Conservation (phyloP, 441 rosid species). For the Euphorbia celastroides region DNA sequence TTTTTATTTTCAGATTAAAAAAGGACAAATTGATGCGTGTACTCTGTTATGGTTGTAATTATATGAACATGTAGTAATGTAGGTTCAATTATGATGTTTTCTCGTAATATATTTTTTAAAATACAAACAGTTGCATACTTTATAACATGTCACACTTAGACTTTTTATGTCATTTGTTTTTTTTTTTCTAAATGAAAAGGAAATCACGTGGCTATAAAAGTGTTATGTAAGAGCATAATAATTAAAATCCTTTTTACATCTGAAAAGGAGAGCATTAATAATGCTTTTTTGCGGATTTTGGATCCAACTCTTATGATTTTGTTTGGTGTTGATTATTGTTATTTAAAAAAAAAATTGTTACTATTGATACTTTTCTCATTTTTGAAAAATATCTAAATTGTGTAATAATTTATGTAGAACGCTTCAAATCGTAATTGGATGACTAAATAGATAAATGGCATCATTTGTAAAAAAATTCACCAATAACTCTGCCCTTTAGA, state of each 20-base stretch:
- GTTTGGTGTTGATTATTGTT: not conserved
- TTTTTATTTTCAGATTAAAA: too few species aligned
- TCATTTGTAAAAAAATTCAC: too few species aligned
- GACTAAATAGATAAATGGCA: too few species aligned
- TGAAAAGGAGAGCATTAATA: slow-evolving; percentile 3
- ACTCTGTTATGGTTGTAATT: not conserved
- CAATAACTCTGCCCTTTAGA: too few species aligned
- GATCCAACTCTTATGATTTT: not conserved
- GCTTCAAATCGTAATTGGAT: too few species aligned
- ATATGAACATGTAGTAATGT: not conserved
- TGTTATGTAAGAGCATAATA: not conserved
- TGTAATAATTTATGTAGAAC: too few species aligned
- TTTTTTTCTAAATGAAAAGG: not conserved
- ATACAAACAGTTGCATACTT: not conserved
- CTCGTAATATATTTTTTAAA: not conserved
- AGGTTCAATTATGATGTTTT: not conserved
- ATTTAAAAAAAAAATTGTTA: too few species aligned
- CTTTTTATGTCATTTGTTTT: not conserved
- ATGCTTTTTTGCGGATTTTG: slow-evolving; percentile 7
- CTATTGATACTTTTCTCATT: too few species aligned
- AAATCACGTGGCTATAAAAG: not conserved
- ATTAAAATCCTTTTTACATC: not conserved
- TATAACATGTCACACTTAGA: not conserved
- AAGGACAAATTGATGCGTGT: not conserved
- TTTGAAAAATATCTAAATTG: too few species aligned